These are phyloP conservation scores for Avicennia marina DNA, from an alignment of 257 asterid genomes.

Conservation along the genomic window DNA sequence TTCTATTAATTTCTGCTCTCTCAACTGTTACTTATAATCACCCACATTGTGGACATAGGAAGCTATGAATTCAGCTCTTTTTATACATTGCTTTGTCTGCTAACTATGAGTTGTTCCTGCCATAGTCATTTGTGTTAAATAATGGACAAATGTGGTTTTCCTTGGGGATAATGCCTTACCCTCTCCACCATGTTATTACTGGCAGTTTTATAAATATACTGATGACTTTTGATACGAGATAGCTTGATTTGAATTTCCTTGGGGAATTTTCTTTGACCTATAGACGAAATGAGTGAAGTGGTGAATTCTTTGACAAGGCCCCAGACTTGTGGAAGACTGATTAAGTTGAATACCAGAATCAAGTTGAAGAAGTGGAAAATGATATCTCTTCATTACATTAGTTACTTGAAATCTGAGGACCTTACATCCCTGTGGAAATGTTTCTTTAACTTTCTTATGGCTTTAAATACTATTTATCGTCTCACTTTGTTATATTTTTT, in stretches of 20 bases:
- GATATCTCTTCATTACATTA: too few relatives aligned
- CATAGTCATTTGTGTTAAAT: neutral
- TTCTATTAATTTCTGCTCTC: neutral
- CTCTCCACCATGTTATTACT: neutral
- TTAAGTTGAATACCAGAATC: neutral
- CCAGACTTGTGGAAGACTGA: neutral
- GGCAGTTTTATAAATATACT: neutral
- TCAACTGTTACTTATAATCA: too few relatives aligned
- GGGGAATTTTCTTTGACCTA: neutral
- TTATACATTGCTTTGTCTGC: neutral
- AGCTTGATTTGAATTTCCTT: neutral
- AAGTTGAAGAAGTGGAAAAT: neutral
- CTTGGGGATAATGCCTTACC: neutral
- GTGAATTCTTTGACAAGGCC: neutral
- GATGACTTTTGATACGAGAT: too few relatives aligned
- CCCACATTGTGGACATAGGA: neutral
- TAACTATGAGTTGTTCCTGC: neutral
- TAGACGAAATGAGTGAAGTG: neutral
- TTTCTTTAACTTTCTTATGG: neutral
- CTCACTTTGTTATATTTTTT: neutral
- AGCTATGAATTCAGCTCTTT: neutral
- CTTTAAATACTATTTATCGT: neutral
- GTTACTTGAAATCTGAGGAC: neutral
- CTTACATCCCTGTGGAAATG: neutral
- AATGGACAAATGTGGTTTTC: neutral